phyloP scores from a whole-genome alignment of 2,329 filamentous ascomycete genomes.

The Diaporthe helianthi region DNA sequence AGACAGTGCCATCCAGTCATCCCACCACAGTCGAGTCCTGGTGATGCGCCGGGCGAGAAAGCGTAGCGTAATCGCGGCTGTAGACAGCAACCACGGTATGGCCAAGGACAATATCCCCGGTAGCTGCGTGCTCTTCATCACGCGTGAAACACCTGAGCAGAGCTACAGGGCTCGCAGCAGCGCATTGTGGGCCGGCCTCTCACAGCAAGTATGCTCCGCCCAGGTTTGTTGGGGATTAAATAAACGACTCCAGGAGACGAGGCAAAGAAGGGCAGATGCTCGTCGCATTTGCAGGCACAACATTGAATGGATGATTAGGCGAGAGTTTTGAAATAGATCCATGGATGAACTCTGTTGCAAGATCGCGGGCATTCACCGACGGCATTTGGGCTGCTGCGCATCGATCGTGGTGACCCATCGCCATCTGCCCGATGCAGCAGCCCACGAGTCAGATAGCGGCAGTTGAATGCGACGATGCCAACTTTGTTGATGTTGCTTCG shows the following conservation, averaged over 20 bases:
- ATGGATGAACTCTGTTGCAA: neutral
- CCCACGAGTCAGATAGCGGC: slow-evolving; percentile 20
- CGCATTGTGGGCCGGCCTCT: slow-evolving; percentile 6
- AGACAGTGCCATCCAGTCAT: slow-evolving; percentile 6
- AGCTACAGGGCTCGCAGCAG: slow-evolving; percentile 16
- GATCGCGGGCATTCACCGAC: slow-evolving; percentile 1
- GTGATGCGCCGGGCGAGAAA: slow-evolving; percentile 2
- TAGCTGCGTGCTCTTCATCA: slow-evolving; percentile 20
- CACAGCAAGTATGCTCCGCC: neutral
- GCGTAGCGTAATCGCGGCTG: slow-evolving; percentile 5
- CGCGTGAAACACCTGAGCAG: slow-evolving; percentile 21
- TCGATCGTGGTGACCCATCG: neutral
- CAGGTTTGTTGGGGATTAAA: neutral
- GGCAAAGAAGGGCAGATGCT: neutral
- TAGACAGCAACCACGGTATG: slow-evolving; percentile 9
- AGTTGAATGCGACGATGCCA: slow-evolving; percentile 17
- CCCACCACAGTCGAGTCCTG: slow-evolving; percentile 16
- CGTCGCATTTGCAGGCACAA: neutral
- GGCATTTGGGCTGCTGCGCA: slow-evolving; percentile 2
- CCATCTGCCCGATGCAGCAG: slow-evolving; percentile 14
- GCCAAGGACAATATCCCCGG: slow-evolving; percentile 13
- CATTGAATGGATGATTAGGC: neutral
- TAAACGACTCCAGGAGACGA: neutral
- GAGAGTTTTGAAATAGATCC: neutral
- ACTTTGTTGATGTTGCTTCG: slow-evolving; percentile 18